phyloP scores from a whole-genome alignment of 805 yeast species.

The Metschnikowia colocasiae region DNA sequence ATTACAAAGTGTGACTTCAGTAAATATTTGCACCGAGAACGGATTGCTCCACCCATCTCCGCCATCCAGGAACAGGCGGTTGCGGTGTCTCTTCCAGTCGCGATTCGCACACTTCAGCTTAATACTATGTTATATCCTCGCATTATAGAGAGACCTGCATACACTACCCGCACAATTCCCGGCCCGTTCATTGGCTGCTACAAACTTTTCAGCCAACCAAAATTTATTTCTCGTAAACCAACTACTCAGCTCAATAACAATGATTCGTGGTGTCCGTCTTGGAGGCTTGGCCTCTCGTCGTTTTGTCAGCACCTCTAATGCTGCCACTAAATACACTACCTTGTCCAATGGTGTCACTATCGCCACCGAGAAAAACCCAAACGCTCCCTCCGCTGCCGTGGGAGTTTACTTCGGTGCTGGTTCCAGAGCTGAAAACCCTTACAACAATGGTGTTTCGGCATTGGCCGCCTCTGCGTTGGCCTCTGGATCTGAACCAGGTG shows the following conservation, averaged over 20 bases:
- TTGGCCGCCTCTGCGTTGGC: conserved; percentile 52
- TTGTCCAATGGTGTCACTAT: conserved; percentile 71
- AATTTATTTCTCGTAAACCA: conserved; percentile 11
- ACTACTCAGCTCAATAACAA: conserved; percentile 12
- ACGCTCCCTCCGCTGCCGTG: conserved; percentile 54
- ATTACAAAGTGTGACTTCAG: not conserved
- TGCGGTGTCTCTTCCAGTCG: too few relatives aligned
- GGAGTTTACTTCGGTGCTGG: conserved; percentile 77
- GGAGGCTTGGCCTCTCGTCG: conserved; percentile 44
- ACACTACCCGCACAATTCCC: conserved; percentile 14
- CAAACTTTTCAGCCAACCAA: conserved; percentile 10
- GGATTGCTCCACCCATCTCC: not conserved
- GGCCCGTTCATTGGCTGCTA: conserved; percentile 19
- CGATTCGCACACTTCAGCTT: too few relatives aligned
- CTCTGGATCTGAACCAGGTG: conserved; percentile 48
- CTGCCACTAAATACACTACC: conserved; percentile 66
- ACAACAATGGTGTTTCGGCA: conserved; percentile 78
- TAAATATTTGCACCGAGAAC: not conserved
- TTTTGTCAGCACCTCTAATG: conserved; percentile 52
- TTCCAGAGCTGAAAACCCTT: conserved; percentile 73
- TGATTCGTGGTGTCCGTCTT: conserved; percentile 44
- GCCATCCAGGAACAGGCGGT: not conserved
- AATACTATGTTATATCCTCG: too few relatives aligned
- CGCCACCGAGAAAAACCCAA: conserved; percentile 62
- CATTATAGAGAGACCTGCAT: conserved; percentile 11